Conservation (phyloP, 768 basidiomycete genomes). For the Russula compacta region DNA sequence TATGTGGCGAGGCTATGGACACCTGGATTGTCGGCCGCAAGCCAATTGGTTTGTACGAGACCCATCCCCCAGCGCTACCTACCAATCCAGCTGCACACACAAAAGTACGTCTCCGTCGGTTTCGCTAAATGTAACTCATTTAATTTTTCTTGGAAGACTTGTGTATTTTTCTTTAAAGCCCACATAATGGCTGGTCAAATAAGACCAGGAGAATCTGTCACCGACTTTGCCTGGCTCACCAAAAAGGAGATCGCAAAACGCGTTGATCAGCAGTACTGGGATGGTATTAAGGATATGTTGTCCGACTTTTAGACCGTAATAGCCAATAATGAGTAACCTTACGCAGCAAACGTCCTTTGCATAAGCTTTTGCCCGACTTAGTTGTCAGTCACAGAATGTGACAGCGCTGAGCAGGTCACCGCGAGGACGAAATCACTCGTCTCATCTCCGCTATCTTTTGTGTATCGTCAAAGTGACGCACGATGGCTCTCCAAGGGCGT, state of each 20-base stretch:
- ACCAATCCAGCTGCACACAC: constrained; percentile 13
- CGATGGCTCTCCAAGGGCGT: constrained; percentile 61
- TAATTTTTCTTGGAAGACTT: constrained; percentile 37
- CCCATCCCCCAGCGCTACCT: constrained; percentile 24
- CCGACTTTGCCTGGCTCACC: constrained; percentile 89
- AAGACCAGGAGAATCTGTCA: constrained; percentile 42
- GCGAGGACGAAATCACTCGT: constrained; percentile 43
- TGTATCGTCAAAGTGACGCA: constrained; percentile 86
- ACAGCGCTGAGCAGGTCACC: constrained; percentile 7
- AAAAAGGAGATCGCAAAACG: constrained; percentile 76
- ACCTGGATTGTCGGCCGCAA: constrained; percentile 89
- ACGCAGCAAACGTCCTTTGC: background rate
- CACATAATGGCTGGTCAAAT: constrained; percentile 89
- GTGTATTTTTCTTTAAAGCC: constrained; percentile 87
- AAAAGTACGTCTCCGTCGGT: constrained; percentile 14
- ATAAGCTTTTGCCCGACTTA: too few species aligned
- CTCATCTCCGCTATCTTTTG: constrained; percentile 53
- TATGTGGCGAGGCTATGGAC: constrained; percentile 81
- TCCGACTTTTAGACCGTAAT: constrained; percentile 42
- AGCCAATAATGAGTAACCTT: background rate
- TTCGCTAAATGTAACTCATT: background rate
- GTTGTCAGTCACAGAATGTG: background rate
- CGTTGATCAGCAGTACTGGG: constrained; percentile 68
- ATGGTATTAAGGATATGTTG: constrained; percentile 67
- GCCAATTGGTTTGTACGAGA: constrained; percentile 74